Base-by-base conservation (phyloP, 176 grass and related monocot genomes). In the Cymbopogon citratus region DNA sequence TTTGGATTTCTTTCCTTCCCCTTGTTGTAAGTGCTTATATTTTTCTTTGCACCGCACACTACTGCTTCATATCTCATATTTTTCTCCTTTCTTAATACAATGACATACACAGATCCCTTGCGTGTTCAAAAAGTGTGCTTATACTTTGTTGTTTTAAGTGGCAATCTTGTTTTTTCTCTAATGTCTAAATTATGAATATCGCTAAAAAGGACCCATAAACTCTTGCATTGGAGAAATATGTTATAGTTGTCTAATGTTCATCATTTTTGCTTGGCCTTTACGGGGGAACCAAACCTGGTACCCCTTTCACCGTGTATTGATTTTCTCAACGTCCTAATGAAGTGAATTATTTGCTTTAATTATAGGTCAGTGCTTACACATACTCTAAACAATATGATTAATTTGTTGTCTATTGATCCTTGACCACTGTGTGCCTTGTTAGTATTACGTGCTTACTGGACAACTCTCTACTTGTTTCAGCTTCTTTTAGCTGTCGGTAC, bases 1-100 rank as follows among this genome's bases (percentile, higher is more conserved):
- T 94, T 87, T 99, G 96, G 96, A 93, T 99, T n/a, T 73, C 92
- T 51, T 99, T 95, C 71, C 6, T 95, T 95, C 96, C 96, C 28
- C 77, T 99, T 27, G 9, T 95, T 72, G 92, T 99, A 91, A 93
- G 96, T 93, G 64, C 26, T 65, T 56, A 56, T 56, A 56, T 56
- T 21, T 54, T 56, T 56, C 6, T 51, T 19, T 51, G 5, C 48
- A 18, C 48, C 16, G 6, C 18, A 54, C 49, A 21, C 18, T 54
- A 54, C 18, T 21, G 6, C 49, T 54, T 21, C 7, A 18, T 19
- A 51, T 54, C 49, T 19, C 18, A 7, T 54, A 54, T 54, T 54
- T 56, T 56, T 56, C 52, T 52, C 18, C 49, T 52, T 52, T 21
- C 49, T 52, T 52, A 21, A 52, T 1, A 52, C 6, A 52, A 8